These are phyloP conservation scores for Ramichloridium luteum DNA, from an alignment of 2,329 filamentous ascomycete genomes.

Conservation along the genomic window DNA sequence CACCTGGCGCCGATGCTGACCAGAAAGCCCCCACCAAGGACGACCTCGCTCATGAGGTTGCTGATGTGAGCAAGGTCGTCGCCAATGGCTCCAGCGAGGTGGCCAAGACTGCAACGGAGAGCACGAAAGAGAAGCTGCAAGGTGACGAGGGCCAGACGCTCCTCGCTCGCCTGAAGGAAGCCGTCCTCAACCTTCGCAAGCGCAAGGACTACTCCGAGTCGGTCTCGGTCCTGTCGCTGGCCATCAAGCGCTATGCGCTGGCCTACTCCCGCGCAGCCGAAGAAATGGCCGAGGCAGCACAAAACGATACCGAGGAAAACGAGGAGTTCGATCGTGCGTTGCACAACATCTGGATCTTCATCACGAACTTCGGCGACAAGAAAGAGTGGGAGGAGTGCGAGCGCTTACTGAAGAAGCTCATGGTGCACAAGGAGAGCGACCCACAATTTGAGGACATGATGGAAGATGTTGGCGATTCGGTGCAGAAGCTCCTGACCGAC, in stretches of 20 bases:
- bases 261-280: slow-evolving; percentile 64
- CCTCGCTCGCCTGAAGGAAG: slow-evolving; percentile 61
- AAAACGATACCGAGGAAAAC: slow-evolving; percentile 63
- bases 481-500: slow-evolving; percentile 74
- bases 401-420: slow-evolving; percentile 52
- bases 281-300: slow-evolving; percentile 52
- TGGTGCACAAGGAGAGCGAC: slow-evolving; percentile 63
- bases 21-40: slow-evolving; percentile 42
- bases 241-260: slow-evolving; percentile 67
- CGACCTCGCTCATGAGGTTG: slow-evolving; percentile 44
- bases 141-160: slow-evolving; percentile 64
- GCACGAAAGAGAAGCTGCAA: slow-evolving; percentile 58
- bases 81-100: slow-evolving; percentile 35
- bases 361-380: slow-evolving; percentile 66
- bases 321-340: slow-evolving; percentile 62
- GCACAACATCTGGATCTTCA: slow-evolving; percentile 65
- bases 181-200: slow-evolving; percentile 60
- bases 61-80: slow-evolving; percentile 35
- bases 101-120: slow-evolving; percentile 50
- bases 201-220: slow-evolving; percentile 76
- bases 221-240: slow-evolving; percentile 61
- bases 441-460: slow-evolving; percentile 73
- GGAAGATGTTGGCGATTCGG: slow-evolving; percentile 55
- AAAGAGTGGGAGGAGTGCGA: slow-evolving; percentile 67
- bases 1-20: slow-evolving; percentile 38